Conservation (phyloP, 75 land plant species). For the Selaginella moellendorffii region DNA sequence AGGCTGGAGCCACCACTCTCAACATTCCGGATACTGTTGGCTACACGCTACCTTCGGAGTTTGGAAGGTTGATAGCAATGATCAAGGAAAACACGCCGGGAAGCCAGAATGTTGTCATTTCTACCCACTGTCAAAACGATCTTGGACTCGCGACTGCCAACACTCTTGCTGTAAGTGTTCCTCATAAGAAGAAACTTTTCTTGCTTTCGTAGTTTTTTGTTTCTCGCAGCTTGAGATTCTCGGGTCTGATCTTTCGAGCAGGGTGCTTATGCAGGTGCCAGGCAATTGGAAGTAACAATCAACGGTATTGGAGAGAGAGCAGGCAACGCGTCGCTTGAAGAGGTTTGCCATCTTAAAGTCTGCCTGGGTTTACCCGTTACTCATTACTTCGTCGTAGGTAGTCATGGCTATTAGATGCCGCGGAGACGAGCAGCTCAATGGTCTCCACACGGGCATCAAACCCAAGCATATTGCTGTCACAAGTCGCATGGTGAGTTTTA, state of each 20-base stretch:
- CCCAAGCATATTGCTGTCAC: conserved; percentile 61
- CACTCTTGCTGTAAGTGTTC: conserved; percentile 52
- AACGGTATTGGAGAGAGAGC: conserved; percentile 99
- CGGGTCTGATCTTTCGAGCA: conserved; percentile 16
- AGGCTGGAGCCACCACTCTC: conserved; percentile 97
- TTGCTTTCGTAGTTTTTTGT: background rate
- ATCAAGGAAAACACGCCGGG: conserved; percentile 77
- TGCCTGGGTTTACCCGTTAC: background rate
- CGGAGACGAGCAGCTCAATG: conserved; percentile 44
- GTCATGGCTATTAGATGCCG: conserved; percentile 78
- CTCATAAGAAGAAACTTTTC: background rate
- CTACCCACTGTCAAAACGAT: conserved; percentile 97
- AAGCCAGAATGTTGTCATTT: conserved; percentile 81
- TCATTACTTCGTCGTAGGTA: conserved; percentile 27
- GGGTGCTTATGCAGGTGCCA: conserved; percentile 91
- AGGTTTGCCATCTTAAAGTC: conserved; percentile 37
- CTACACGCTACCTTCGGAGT: conserved; percentile 55
- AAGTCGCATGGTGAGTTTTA: conserved; percentile 68
- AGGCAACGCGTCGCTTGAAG: conserved; percentile 96
- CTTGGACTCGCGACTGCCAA: conserved; percentile 94
- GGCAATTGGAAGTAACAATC: conserved; percentile 93
- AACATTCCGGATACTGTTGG: conserved; percentile 99
- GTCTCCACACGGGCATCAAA: conserved; percentile 64
- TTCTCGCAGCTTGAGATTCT: too few species aligned
- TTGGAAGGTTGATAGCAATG: conserved; percentile 67